Evolutionary conservation across 2,329 filamentous ascomycete genomes (phyloP), one percentile per base, ranked within the genome.

Genomic region (Aspergillus alliaceus): DNA sequence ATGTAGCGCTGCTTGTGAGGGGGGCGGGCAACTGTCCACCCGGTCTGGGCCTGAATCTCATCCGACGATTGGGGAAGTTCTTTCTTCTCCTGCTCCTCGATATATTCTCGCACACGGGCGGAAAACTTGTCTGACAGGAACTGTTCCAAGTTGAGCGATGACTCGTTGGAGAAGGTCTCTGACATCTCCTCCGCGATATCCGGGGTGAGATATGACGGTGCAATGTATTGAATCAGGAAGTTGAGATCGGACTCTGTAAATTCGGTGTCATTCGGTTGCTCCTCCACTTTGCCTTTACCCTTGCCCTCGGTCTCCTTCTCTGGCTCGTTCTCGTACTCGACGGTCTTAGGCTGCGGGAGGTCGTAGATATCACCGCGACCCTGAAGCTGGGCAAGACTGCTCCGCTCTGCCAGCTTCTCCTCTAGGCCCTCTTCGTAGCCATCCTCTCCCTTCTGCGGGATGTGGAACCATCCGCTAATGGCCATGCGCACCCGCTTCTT

Each of bases 391-490:
- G 92, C 91, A 63, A 98, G 82, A 67, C 92, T 93, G 75, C 93
- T 98, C 75, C 91, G 91, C 73, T 91, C 88, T 12, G 90, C 91
- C 61, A 96, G 85, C 71, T 88, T 90, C 78, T 96, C 91, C 74
- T 98, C 93, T 54, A 95, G 83, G 4, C 93, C 95, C 70, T 90
- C 81, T 65, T 96, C 86, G 67, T 89, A 99, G 42, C 95, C 95
- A 25, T 96, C 91, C 74, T 99, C 95, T 55, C 93, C 93, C 65
- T 90, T 78, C 76, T 99, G 95, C 0, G 95, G 95, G 62, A 99
- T 98, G 75, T 99, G 95, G 75, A 96, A 99, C 95, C 95, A 99
- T 52, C 95, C 95, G 71, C 91, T 96, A 70, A 99, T 96, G 51
- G 95, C 95, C 93, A 99, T 98, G 64, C 95, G 88, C 49, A 97